A percentile compares a stretch with the other conserved stretches of the same genome.
These are phyloP conservation scores for Pseudonitzschia delicatissima DNA, from an alignment of 108 stramenopile species.

Conservation along the genomic window DNA sequence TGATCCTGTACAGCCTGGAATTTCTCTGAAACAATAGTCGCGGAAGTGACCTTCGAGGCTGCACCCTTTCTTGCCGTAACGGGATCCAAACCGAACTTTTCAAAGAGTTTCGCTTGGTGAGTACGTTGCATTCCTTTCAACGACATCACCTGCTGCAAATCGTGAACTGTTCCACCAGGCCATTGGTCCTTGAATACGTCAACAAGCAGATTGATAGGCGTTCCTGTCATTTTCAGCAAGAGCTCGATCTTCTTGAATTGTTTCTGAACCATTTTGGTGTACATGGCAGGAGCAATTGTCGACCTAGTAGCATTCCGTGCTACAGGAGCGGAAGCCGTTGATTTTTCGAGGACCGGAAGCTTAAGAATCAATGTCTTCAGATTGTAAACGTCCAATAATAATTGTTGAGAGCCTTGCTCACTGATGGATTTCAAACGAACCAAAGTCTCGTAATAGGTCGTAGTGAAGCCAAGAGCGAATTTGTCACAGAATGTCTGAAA, in stretches of 20 bases:
- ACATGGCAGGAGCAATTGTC: constrained; percentile 86
- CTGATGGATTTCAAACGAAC: constrained; percentile 83
- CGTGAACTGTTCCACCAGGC: constrained; percentile 78
- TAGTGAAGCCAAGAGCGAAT: constrained; percentile 84
- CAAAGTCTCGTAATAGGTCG: constrained; percentile 66
- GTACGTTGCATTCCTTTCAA: constrained; percentile 90
- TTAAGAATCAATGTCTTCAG: constrained; percentile 92
- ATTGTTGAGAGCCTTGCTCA: constrained; percentile 93
- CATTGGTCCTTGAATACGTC: constrained; percentile 92
- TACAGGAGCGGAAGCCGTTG: constrained; percentile 12
- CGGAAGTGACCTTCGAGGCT: constrained; percentile 48
- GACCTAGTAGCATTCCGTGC: constrained; percentile 41
- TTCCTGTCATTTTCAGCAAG: constrained; percentile 94
- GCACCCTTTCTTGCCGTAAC: constrained; percentile 51
- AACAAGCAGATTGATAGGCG: constrained; percentile 83
- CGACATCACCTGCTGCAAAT: constrained; percentile 84
- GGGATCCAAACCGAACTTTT: constrained; percentile 83
- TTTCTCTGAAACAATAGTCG: constrained; percentile 66
- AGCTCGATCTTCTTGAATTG: constrained; percentile 93
- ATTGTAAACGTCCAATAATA: constrained; percentile 96
- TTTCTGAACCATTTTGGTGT: constrained; percentile 92
- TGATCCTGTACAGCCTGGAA: constrained; percentile 71
- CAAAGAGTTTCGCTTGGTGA: constrained; percentile 82
- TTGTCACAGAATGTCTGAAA: constrained; percentile 96
- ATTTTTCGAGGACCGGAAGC: constrained; percentile 70